phyloP scores from a whole-genome alignment of 1,284 basidiomycete species.

The Naganishia sp. region DNA sequence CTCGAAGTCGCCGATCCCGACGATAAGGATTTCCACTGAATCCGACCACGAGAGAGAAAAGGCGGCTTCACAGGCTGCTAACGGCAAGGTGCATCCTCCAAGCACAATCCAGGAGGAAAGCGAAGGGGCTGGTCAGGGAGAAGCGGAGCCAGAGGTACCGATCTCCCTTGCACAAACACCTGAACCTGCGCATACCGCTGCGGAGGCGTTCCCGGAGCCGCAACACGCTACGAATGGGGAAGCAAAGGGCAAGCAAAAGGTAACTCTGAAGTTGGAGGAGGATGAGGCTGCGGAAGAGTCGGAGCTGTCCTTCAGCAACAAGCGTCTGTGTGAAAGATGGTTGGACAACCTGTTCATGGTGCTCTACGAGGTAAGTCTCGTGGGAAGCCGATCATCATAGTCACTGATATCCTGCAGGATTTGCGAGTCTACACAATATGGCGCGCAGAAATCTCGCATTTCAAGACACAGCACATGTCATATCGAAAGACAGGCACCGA shows the following conservation, averaged over 20 bases:
- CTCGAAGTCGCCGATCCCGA: constrained; percentile 63
- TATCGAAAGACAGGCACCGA: constrained; percentile 95
- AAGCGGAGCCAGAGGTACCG: constrained; percentile 44
- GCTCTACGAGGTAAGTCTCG: constrained; percentile 77
- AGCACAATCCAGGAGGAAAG: constrained; percentile 52
- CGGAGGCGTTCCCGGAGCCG: constrained; percentile 41
- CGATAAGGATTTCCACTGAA: constrained; percentile 84
- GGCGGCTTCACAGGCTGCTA: constrained; percentile 36
- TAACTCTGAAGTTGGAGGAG: constrained; percentile 36
- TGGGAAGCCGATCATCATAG: neutral
- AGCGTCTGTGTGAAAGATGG: constrained; percentile 96
- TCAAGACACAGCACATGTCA: constrained; percentile 91
- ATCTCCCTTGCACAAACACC: constrained; percentile 53
- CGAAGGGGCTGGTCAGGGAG: constrained; percentile 47
- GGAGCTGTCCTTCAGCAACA: constrained; percentile 89
- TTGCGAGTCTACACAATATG: constrained; percentile 99
- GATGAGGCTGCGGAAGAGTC: constrained; percentile 36
- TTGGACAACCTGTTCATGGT: constrained; percentile 99
- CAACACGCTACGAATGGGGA: constrained; percentile 35
- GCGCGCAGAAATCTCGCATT: constrained; percentile 97
- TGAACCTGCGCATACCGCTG: constrained; percentile 47
- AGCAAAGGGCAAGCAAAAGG: constrained; percentile 25
- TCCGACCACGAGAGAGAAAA: constrained; percentile 63
- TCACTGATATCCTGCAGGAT: constrained; percentile 61
- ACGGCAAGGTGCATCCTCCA: constrained; percentile 25